Evolutionary conservation across 495 filamentous ascomycete genomes (phyloP), one percentile per base, ranked within the genome.

Genomic region (Podospora didyma): DNA sequence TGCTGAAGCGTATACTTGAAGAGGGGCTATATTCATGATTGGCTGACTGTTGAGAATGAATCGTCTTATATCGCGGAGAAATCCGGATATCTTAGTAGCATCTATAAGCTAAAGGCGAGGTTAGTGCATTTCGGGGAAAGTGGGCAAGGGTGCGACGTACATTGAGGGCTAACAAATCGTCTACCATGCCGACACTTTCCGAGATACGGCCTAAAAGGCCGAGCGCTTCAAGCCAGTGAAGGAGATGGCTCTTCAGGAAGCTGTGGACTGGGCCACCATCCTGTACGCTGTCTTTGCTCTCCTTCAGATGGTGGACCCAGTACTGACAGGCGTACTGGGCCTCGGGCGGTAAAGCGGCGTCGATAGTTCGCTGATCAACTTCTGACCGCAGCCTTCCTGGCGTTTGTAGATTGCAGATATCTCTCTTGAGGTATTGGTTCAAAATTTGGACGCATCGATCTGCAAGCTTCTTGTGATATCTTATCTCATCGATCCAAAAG

Each of bases 231-330:
- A 65, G 59, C 62, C 62, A 65, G 50, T 62, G 67, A 16, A 82
- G 66, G 39, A 82, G 70, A 61, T 81, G 68, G 53, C 65, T 31
- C 51, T 59, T 35, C 16, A 80, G 58, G 42, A 81, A 81, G 7
- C n/a, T 22, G 46, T 68, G 35, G 10, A 72, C 60, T 14, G 52
- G 50, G 54, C 57, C 59, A 23, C 59, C 45, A 48, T 74, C 59
- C 45, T 51, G 22, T 24, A 73, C 22, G 16, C 11, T 7, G 20
- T 49, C 12, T 21, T 64, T 54, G 50, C 69, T 71, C 53, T 72
- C 34, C 49, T 70, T 39, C 26, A 79, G 23, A 67, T 85, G 76
- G 52, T 73, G 37, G 45, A 75, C 65, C 80, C 73, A 83, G 56
- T 76, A 77, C 16, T 63, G 66, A 64, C 75, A 81, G 26, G 58